Evolutionary conservation across 768 basidiomycete species (phyloP).

Genomic region (Leccinum truebloodii): DNA sequence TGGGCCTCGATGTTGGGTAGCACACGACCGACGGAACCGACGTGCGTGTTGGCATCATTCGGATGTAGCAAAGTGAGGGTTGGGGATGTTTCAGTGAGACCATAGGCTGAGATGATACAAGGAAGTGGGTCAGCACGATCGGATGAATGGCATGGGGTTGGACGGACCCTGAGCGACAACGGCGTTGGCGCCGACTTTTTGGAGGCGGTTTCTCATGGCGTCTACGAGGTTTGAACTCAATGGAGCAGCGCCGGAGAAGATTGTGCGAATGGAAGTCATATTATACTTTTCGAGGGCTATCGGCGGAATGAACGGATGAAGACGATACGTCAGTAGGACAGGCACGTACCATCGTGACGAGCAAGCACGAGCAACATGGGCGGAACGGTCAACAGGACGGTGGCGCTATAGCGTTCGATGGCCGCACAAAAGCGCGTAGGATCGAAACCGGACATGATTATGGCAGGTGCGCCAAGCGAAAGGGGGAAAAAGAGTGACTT

Average conservation of each 20-base stretch:
- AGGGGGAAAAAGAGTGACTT: slow-evolving; percentile 66
- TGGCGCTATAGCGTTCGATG: slow-evolving; percentile 66
- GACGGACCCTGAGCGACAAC: slow-evolving; percentile 53
- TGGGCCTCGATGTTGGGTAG: slow-evolving; percentile 77
- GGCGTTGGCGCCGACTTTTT: slow-evolving; percentile 43
- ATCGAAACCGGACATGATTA: slow-evolving; percentile 72
- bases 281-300: slow-evolving; percentile 68
- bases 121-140: background rate
- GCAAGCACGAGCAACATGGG: slow-evolving; percentile 80
- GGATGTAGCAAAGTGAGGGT: slow-evolving; percentile 58
- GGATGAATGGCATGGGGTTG: no score
- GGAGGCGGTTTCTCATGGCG: slow-evolving; percentile 42
- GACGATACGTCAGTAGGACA: background rate
- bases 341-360: slow-evolving; percentile 61
- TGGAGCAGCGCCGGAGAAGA: slow-evolving; percentile 83
- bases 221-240: slow-evolving; percentile 63
- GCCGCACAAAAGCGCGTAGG: slow-evolving; percentile 63
- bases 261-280: slow-evolving; percentile 52
- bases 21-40: slow-evolving; percentile 68
- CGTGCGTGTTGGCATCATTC: slow-evolving; percentile 44
- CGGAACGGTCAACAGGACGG: slow-evolving; percentile 65
- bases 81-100: slow-evolving; percentile 83
- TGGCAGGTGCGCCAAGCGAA: slow-evolving; percentile 46
- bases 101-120: slow-evolving; percentile 52
- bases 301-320: background rate